A percentile compares a stretch with the other conserved stretches of the same genome.
These are phyloP conservation scores for Coniella lustricola DNA, from an alignment of 2,329 filamentous ascomycete species.

Conservation along the genomic window DNA sequence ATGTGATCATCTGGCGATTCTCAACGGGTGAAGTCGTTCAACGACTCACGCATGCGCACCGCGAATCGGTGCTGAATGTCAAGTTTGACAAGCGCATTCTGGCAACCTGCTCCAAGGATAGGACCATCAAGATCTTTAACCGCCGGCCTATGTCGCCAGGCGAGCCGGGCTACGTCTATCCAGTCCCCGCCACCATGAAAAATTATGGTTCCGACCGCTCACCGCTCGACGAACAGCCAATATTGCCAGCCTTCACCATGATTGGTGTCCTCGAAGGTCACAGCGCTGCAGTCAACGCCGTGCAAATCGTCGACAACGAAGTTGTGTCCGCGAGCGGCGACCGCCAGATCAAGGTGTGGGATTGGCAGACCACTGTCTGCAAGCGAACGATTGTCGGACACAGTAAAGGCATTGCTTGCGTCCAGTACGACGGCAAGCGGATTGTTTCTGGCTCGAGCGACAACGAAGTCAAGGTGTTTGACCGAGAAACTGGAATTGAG, in stretches of 20 bases:
- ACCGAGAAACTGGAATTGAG: conserved; percentile 76
- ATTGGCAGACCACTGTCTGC: conserved; percentile 72
- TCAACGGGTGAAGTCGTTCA: conserved; percentile 81
- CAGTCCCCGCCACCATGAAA: conserved; percentile 44
- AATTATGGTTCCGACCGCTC: conserved; percentile 46
- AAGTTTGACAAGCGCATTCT: conserved; percentile 86
- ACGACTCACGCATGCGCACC: conserved; percentile 68
- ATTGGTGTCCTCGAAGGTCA: conserved; percentile 80
- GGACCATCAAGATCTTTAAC: conserved; percentile 94
- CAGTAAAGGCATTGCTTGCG: conserved; percentile 91
- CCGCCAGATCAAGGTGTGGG: conserved; percentile 89
- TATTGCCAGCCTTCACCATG: conserved; percentile 62
- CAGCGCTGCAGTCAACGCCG: conserved; percentile 87
- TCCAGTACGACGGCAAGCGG: conserved; percentile 88
- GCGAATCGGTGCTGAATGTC: conserved; percentile 88
- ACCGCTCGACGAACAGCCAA: conserved; percentile 39
- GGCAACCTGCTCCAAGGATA: conserved; percentile 96
- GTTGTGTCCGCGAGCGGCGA: conserved; percentile 95
- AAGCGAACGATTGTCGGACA: conserved; percentile 77
- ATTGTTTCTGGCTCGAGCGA: conserved; percentile 97
- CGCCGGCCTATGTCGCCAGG: conserved; percentile 58
- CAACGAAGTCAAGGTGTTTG: conserved; percentile 92
- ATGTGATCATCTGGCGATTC: conserved; percentile 87
- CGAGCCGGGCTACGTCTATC: conserved; percentile 49
- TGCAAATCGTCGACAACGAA: conserved; percentile 78